A percentile compares a stretch with the other conserved stretches of the same genome.
Conservation (phyloP, 768 basidiomycete genomes). For the Russula lepida region DNA sequence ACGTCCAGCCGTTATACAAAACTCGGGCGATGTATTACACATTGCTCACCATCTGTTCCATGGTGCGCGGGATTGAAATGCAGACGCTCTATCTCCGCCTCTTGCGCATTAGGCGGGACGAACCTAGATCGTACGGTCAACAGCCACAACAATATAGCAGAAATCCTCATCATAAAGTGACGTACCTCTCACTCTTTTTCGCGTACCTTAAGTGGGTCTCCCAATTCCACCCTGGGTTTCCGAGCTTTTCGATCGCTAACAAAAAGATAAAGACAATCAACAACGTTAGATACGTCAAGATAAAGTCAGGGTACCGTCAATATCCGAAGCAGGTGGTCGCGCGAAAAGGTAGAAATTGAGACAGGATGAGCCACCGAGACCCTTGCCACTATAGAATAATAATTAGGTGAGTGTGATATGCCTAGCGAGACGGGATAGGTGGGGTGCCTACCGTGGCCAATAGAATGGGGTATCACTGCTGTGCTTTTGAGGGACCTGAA, state of each 20-base stretch:
- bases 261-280: background rate
- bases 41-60: conserved; percentile 4
- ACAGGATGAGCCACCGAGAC: conserved; percentile 19
- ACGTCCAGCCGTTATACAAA: background rate
- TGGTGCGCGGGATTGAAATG: conserved; percentile 8
- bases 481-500: conserved; percentile 20
- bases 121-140: background rate
- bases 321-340: conserved; percentile 22
- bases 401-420: background rate
- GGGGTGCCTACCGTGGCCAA: conserved; percentile 15
- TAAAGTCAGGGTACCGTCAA: conserved; percentile 15
- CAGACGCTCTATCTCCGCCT: background rate
- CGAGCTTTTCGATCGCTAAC: conserved; percentile 21
- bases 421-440: background rate
- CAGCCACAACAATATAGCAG: background rate
- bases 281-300: too few relatives aligned
- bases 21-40: background rate
- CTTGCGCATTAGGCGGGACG: conserved; percentile 1
- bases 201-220: conserved; percentile 20
- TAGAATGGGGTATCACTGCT: conserved; percentile 1
- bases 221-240: conserved; percentile 28
- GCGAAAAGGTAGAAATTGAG: conserved; percentile 21
- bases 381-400: conserved; percentile 13
- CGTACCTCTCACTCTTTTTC: conserved; percentile 17
- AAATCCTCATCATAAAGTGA: background rate